A percentile compares a stretch with the other conserved stretches of the same genome.
These are phyloP conservation scores for Phlebopus sp. DNA, from an alignment of 1,284 basidiomycete genomes.

Conservation along the genomic window DNA sequence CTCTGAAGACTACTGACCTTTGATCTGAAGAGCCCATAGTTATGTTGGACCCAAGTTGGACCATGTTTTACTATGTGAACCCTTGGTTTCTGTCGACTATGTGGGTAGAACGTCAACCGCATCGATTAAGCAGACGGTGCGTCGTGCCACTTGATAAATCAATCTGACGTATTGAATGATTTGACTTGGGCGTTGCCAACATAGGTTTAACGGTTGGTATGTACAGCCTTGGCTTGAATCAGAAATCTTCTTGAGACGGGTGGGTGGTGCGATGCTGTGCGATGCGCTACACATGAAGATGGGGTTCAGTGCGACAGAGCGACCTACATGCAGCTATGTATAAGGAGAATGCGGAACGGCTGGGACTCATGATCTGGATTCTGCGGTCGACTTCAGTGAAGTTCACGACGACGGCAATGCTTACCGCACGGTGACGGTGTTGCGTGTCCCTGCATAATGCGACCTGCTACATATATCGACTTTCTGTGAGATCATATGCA, in stretches of 20 bases:
- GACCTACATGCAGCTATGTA: too few species aligned
- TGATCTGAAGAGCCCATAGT: neutral
- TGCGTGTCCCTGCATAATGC: too few species aligned
- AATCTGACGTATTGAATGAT: neutral
- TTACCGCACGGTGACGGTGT: neutral
- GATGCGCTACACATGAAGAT: neutral
- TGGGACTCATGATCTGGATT: neutral
- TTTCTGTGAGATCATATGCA: too few species aligned
- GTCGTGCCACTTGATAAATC: too few species aligned
- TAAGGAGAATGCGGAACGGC: neutral
- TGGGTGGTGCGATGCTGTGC: neutral
- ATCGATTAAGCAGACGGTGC: too few species aligned
- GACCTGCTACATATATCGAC: too few species aligned
- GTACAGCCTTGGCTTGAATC: neutral
- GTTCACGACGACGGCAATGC: neutral
- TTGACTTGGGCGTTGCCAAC: neutral
- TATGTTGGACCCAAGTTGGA: constrained; percentile 2
- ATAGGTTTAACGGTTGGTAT: neutral
- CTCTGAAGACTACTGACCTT: neutral
- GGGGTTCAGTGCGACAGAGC: neutral
- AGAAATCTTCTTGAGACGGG: neutral
- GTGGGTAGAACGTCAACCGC: too few species aligned
- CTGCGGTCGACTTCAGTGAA: neutral
- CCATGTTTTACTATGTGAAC: too few species aligned
- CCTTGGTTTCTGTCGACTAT: too few species aligned